These are phyloP conservation scores for Penicillium crustosum DNA, from an alignment of 2,329 filamentous ascomycete species.

Conservation along the genomic window DNA sequence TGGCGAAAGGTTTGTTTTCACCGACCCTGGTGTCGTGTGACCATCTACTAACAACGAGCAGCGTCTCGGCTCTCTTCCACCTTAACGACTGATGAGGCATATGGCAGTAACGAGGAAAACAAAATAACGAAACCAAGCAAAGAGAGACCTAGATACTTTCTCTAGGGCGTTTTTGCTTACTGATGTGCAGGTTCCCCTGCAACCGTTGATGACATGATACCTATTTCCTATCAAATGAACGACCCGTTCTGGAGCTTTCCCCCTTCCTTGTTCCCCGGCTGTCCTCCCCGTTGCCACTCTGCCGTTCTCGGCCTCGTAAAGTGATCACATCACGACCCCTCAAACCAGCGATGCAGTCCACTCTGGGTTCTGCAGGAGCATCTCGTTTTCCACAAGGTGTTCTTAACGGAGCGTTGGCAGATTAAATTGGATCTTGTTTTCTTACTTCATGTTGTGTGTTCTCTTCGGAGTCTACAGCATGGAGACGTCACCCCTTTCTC, in stretches of 20 bases:
- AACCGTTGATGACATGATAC: constrained; percentile 26
- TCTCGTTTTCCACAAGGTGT: constrained; percentile 62
- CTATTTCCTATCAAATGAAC: constrained; percentile 20
- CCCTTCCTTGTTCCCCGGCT: not conserved
- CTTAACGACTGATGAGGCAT: constrained; percentile 50
- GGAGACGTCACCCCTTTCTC: constrained; percentile 9
- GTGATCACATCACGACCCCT: constrained; percentile 12
- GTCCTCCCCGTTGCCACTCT: constrained; percentile 3
- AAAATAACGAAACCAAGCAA: constrained; percentile 8
- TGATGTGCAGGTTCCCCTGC: constrained; percentile 24
- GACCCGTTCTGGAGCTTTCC: constrained; percentile 2
- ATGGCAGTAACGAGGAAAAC: constrained; percentile 21
- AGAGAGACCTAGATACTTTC: constrained; percentile 8
- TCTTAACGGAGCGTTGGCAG: constrained; percentile 84
- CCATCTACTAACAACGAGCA: constrained; percentile 31
- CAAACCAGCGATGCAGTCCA: constrained; percentile 69
- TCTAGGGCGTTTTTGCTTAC: constrained; percentile 19
- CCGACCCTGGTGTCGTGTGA: constrained; percentile 32
- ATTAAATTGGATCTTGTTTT: constrained; percentile 42
- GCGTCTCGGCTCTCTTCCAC: constrained; percentile 62
- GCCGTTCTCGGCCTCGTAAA: constrained; percentile 9
- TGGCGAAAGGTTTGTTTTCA: constrained; percentile 74
- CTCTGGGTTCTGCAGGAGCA: constrained; percentile 71
- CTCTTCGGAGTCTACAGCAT: constrained; percentile 9
- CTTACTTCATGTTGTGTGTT: constrained; percentile 26